These are phyloP conservation scores for Areca catechu DNA, from an alignment of 176 grass and related monocot genomes.

Conservation along the genomic window DNA sequence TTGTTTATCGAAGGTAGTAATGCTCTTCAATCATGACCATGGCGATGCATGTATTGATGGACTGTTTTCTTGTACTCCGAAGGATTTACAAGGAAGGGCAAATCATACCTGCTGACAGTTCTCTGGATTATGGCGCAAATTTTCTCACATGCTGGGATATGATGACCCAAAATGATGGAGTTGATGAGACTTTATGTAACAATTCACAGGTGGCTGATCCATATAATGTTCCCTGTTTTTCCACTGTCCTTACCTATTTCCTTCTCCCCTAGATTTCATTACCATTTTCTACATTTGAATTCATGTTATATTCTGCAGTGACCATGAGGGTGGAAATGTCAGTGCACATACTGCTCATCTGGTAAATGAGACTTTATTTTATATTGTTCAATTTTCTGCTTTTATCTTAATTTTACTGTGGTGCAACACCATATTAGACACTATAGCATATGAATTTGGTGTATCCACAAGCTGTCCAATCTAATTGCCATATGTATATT, in stretches of 20 bases:
- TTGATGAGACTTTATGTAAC: slow-evolving; percentile 97
- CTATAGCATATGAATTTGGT: too few relatives aligned
- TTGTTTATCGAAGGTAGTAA: slow-evolving; percentile 79
- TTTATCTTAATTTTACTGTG: neutral
- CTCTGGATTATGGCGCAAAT: slow-evolving; percentile 80
- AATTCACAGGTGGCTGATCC: slow-evolving; percentile 67
- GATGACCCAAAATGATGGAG: slow-evolving; percentile 93
- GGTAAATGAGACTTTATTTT: slow-evolving; percentile 39
- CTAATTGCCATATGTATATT: neutral
- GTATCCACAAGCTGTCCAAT: too few relatives aligned
- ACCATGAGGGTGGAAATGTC: slow-evolving; percentile 98
- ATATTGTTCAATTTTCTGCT: slow-evolving; percentile 11
- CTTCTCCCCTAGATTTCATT: too few relatives aligned
- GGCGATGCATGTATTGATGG: neutral
- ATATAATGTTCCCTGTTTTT: neutral
- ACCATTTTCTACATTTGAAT: neutral
- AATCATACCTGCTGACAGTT: slow-evolving; percentile 60
- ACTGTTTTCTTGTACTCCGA: slow-evolving; percentile 16
- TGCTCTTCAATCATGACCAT: too few relatives aligned
- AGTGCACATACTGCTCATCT: slow-evolving; percentile 97
- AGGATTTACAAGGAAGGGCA: slow-evolving; percentile 90
- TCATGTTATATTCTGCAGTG: slow-evolving; percentile 38
- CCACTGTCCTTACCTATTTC: slow-evolving; percentile 3
- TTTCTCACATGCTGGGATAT: slow-evolving; percentile 98
- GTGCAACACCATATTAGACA: too few relatives aligned